Evolutionary conservation across 768 basidiomycete species (phyloP), one percentile per base, ranked within the genome.

Genomic region (Suillus weaverae): DNA sequence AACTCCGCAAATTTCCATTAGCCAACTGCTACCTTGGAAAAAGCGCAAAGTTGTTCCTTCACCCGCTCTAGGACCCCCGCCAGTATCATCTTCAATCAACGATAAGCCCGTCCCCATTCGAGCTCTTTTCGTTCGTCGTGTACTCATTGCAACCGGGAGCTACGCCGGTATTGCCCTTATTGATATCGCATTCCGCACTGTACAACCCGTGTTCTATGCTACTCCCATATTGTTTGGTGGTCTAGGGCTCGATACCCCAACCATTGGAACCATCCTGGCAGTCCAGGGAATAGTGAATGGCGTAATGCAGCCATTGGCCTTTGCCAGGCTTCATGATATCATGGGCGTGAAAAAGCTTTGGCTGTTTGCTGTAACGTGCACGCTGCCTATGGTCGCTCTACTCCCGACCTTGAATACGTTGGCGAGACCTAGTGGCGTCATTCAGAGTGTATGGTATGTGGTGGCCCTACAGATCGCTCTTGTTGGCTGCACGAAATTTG

Each of bases 321-420:
- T 90, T 69, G 82, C 87, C 20, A 74, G 71, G 44, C 75, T 87
- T 10, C 81, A 86, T 66, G 79, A 84, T 46, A 73, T 76, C 0
- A 84, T 80, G 68, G 89, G 89, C 20, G 81, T 86, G 43, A 87
- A 85, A 73, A 80, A 73, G 20, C 75, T 86, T 2, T 90, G 86
- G 71, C 71, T 84, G n/a, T 64, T 71, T 36, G 86, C 88, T 43
- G 73, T 90, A 39, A 70, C 75, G 6, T 77, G 82, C 30, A 79
- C 79, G 44, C 61, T 89, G 18, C 85, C 87, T 3, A 71, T 84
- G 46, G 68, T 81, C 62, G 70, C 74, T n/a, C 66, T 81, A 10
- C 82, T 83, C 68, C 84, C 85, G 3, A 66, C 74, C 26, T 80
- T 81, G 18, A 84, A 80, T 62, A 32, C 72, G 1, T 64, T 75